Base-by-base conservation (phyloP, 164 flowering plant genomes). In the Kingdonia uniflora region DNA sequence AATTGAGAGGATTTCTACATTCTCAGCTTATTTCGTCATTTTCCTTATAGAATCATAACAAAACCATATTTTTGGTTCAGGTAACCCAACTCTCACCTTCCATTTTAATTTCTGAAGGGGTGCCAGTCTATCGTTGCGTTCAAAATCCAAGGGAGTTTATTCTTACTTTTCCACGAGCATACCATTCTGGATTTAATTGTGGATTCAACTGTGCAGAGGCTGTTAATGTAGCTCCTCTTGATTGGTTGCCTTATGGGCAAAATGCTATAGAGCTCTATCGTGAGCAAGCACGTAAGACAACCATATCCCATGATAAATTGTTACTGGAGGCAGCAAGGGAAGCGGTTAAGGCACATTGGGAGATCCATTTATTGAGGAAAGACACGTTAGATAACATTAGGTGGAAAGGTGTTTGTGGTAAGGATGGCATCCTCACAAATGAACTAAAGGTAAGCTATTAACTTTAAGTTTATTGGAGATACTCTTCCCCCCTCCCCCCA, bases 231-330 rank as follows among this genome's bases (percentile, higher is more conserved):
- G 97, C 95, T 51, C 84, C 90, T 39, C 52, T 89, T 29, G 84
- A 84, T 57, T 89, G 97, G 97, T 66, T 89, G 67, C 86, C 85
- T 50, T 71, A 79, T 67, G 95, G 97, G 35, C 84, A 78, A 60
- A 63, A 46, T 68, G 76, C 73, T 33, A 72, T 71, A 11, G 88
- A 84, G 53, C 74, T 76, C 14, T 84, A 84, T 57, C 51, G 61
- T 46, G 81, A 58, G 53, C 73, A 75, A 56, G 29, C 68, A 20
- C 70, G 75, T 49, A 78, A 69, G 63, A 76, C 91, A 23, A 66
- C 73, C 14, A 58, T 90, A 41, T 86, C 97, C 43, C 73, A 77
- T 68, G 97, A 90, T 61, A 87, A 77, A 65, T 57, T 90, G 60
- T 58, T 90, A 65, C 52, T 90, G 2, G 71, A 74, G 41, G 94